Evolutionary conservation across 768 basidiomycete species (phyloP).

Genomic region (Gloeostereum incarnatum): DNA sequence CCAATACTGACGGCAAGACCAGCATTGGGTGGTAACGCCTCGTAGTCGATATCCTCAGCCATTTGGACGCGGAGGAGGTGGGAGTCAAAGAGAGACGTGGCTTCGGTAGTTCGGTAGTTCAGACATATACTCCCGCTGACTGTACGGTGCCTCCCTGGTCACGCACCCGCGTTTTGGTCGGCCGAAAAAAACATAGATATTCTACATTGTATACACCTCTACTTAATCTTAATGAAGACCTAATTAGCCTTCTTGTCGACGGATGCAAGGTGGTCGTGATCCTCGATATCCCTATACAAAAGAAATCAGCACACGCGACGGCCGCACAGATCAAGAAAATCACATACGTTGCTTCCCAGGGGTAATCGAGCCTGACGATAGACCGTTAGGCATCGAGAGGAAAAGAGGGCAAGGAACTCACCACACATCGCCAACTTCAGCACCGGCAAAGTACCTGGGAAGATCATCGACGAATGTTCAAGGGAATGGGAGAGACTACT

Average conservation of each 20-base stretch:
- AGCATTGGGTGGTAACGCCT: slow-evolving; percentile 57
- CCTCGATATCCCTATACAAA: slow-evolving; percentile 56
- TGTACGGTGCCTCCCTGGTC: no score
- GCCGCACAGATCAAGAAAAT: background rate
- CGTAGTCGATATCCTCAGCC: slow-evolving; percentile 40
- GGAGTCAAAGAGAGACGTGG: no score
- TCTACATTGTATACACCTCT: no score
- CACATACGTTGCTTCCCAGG: slow-evolving; percentile 71
- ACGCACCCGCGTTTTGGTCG: no score
- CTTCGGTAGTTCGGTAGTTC: no score
- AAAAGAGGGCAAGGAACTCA: slow-evolving; percentile 23
- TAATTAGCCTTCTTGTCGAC: no score
- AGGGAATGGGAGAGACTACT: slow-evolving; percentile 1
- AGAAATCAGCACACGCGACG: slow-evolving; percentile 1
- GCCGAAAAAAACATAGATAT: no score
- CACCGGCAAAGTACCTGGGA: slow-evolving; percentile 70
- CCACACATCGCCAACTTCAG: slow-evolving; percentile 68
- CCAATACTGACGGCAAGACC: slow-evolving; percentile 57
- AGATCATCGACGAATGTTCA: slow-evolving; percentile 1
- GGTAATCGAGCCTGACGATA: slow-evolving; percentile 64
- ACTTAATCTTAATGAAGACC: no score
- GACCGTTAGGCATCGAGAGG: slow-evolving; percentile 2
- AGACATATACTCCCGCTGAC: no score
- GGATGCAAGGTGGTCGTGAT: slow-evolving; percentile 57
- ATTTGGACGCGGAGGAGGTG: slow-evolving; percentile 11